A percentile compares a stretch with the other conserved stretches of the same genome.
These are phyloP conservation scores for Phyllosticta citriasiana DNA, from an alignment of 2,329 filamentous ascomycete genomes.

Conservation along the genomic window DNA sequence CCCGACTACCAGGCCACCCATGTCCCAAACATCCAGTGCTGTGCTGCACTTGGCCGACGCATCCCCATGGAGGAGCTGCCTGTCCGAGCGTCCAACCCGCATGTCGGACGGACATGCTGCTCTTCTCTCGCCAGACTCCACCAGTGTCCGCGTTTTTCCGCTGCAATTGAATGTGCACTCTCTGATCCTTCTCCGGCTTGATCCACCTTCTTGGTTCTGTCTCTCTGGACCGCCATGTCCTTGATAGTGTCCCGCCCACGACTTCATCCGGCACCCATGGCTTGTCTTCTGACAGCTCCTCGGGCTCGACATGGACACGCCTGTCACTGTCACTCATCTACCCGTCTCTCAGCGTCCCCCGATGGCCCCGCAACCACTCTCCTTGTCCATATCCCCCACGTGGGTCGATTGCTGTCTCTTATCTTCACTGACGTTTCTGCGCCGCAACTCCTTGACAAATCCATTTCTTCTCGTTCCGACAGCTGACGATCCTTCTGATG, in stretches of 20 bases:
- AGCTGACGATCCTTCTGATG: neutral
- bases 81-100: neutral
- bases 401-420: neutral
- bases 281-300: neutral
- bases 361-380: neutral
- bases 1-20: neutral
- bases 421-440: neutral
- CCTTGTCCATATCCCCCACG: neutral
- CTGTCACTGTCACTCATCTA: neutral
- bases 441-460: neutral
- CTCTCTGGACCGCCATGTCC: neutral
- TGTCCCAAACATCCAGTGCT: neutral
- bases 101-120: neutral
- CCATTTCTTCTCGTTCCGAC: neutral
- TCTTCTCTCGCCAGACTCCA: neutral
- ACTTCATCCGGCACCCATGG: neutral
- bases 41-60: neutral
- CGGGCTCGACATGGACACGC: neutral
- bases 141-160: neutral
- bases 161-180: neutral
- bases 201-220: neutral
- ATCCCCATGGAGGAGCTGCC: neutral
- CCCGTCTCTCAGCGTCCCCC: neutral
- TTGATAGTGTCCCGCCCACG: neutral
- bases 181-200: neutral